Evolutionary conservation across 495 filamentous ascomycete genomes (phyloP).

Genomic region (Parathielavia hyrcaniae): DNA sequence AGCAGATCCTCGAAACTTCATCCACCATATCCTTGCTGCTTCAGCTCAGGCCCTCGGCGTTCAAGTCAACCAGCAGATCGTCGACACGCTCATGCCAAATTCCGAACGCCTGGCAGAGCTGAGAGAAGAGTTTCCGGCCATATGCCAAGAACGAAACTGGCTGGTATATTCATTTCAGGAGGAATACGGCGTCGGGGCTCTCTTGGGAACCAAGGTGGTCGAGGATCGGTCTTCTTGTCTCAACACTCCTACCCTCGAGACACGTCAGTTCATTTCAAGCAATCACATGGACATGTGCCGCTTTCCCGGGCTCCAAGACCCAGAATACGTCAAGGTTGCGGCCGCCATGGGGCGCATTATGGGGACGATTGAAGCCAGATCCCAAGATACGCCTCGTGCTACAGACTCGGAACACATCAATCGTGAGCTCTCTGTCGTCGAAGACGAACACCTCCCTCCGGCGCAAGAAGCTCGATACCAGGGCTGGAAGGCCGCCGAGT

Average conservation of each 20-base stretch:
- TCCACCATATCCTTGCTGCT: constrained; percentile 8
- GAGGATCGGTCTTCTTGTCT: constrained; percentile 18
- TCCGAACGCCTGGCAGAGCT: constrained; percentile 2
- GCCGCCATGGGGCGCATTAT: constrained; percentile 13
- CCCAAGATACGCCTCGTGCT: neutral
- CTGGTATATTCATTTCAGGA: constrained; percentile 15
- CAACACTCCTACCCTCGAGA: constrained; percentile 13
- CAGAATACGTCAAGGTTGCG: constrained; percentile 17
- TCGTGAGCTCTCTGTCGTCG: neutral
- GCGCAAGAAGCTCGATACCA: neutral
- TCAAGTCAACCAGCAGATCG: constrained; percentile 16
- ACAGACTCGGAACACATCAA: neutral
- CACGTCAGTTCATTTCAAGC: constrained; percentile 14
- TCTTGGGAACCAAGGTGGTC: constrained; percentile 9
- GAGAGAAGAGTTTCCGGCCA: constrained; percentile 11
- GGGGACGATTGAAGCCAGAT: neutral
- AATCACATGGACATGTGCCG: constrained; percentile 24
- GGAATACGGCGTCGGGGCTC: constrained; percentile 3
- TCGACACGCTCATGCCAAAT: constrained; percentile 11
- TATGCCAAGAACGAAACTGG: constrained; percentile 11
- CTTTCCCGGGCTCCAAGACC: constrained; percentile 14
- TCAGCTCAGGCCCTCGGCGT: constrained; percentile 4
- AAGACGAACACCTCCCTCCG: neutral
- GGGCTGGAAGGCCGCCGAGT: neutral
- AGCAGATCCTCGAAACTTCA: constrained; percentile 16